Evolutionary conservation across 148 eudicot genomes (phyloP).

Genomic region (Vaccinium vitisidaea): DNA sequence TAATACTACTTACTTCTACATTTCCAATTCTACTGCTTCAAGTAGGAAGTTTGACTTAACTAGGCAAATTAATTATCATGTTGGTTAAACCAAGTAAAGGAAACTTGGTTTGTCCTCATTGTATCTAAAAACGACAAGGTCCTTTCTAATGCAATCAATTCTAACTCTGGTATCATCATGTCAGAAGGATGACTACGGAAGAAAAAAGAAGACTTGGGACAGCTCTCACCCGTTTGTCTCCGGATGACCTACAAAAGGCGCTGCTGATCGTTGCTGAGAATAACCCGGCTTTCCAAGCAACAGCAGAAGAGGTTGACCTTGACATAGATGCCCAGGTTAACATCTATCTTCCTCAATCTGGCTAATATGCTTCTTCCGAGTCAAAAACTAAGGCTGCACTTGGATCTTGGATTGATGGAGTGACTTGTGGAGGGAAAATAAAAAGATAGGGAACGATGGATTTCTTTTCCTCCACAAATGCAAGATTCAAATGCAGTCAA

Average conservation of each 20-base stretch:
- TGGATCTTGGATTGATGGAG: not conserved
- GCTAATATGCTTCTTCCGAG: not conserved
- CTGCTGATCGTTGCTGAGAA: constrained; percentile 55
- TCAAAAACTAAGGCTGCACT: not conserved
- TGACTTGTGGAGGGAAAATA: not conserved
- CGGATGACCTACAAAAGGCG: constrained; percentile 61
- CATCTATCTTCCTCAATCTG: not conserved
- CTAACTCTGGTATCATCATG: constrained; percentile 4
- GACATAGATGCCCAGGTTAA: constrained; percentile 69
- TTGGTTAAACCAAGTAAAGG: not conserved
- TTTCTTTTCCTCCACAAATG: not conserved
- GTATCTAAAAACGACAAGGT: not conserved
- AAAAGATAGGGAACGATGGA: too few species aligned
- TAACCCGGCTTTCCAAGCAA: constrained; percentile 54
- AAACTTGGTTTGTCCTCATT: not conserved
- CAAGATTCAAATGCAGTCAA: not conserved
- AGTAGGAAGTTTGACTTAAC: too few species aligned
- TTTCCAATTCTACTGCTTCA: too few species aligned
- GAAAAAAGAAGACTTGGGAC: constrained; percentile 61
- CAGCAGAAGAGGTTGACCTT: constrained; percentile 58
- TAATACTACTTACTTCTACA: too few species aligned
- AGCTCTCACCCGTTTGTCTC: constrained; percentile 48
- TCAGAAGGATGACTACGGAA: constrained; percentile 63
- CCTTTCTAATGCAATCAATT: constrained; percentile 6
- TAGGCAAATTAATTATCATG: not conserved